Evolutionary conservation across 2,329 filamentous ascomycete species (phyloP).

Genomic region (Thielaviopsis musarum): DNA sequence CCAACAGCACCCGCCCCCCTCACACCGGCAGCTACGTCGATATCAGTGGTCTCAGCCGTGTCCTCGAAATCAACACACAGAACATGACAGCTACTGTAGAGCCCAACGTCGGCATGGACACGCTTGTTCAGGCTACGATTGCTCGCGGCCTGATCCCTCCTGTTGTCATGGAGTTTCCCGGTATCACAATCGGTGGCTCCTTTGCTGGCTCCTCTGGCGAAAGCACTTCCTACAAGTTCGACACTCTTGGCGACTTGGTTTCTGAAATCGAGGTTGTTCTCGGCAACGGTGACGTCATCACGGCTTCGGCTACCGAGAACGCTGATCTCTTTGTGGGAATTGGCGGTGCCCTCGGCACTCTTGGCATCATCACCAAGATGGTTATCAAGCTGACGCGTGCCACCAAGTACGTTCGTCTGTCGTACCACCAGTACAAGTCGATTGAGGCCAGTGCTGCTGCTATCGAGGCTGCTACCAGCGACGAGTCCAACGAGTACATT

Average conservation of each 20-base stretch:
- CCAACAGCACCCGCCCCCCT: constrained; percentile 52
- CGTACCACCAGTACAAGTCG: constrained; percentile 32
- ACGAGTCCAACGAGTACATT: constrained; percentile 41
- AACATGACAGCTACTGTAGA: constrained; percentile 45
- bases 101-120: constrained; percentile 54
- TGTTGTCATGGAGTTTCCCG: constrained; percentile 55
- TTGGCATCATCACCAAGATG: constrained; percentile 48
- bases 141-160: constrained; percentile 40
- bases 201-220: constrained; percentile 52
- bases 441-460: constrained; percentile 23
- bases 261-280: constrained; percentile 48
- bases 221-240: constrained; percentile 50
- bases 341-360: constrained; percentile 47
- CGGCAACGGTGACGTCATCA: constrained; percentile 38
- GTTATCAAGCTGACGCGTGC: constrained; percentile 42
- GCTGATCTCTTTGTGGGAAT: constrained; percentile 47
- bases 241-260: constrained; percentile 47
- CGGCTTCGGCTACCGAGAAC: constrained; percentile 31
- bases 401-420: constrained; percentile 37
- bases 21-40: constrained; percentile 42
- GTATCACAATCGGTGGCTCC: constrained; percentile 53
- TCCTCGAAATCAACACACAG: constrained; percentile 40
- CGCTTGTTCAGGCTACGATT: constrained; percentile 40
- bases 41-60: constrained; percentile 44
- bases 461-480: constrained; percentile 27